Conservation (phyloP, 345 rosid species). For the Corymbia maculata region DNA sequence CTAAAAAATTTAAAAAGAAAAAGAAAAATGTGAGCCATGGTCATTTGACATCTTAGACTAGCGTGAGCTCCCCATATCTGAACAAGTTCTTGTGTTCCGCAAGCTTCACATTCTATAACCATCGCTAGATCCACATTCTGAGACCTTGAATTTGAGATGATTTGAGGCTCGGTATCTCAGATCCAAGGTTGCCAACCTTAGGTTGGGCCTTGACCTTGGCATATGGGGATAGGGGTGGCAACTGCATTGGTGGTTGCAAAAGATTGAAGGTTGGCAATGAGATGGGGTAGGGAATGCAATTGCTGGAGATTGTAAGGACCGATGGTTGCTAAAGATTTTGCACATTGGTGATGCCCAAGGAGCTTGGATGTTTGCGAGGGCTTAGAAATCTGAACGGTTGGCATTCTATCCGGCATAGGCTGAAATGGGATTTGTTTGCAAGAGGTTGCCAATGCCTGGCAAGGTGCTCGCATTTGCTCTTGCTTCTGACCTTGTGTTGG, state of each 20-base stretch:
- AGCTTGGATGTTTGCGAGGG: background rate
- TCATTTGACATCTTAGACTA: background rate
- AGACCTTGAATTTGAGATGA: background rate
- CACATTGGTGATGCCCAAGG: background rate
- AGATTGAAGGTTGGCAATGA: background rate
- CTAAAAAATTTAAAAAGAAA: rapidly evolving
- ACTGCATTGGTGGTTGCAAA: background rate
- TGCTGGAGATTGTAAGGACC: background rate
- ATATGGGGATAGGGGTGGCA: background rate
- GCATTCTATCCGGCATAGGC: background rate
- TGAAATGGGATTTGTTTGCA: background rate
- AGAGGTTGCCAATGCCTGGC: background rate
- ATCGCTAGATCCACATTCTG: background rate
- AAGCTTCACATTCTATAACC: background rate
- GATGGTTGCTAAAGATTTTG: background rate
- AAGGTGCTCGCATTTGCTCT: background rate
- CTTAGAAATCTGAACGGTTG: background rate
- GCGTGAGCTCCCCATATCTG: background rate
- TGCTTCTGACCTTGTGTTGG: background rate
- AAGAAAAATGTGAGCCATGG: background rate
- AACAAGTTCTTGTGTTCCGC: background rate
- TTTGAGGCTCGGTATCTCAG: background rate
- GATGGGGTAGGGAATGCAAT: background rate
- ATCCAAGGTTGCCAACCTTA: background rate
- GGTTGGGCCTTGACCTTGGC: background rate